phyloP scores from a whole-genome alignment of 108 stramenopile genomes.

The Discostella pseudostelligera region DNA sequence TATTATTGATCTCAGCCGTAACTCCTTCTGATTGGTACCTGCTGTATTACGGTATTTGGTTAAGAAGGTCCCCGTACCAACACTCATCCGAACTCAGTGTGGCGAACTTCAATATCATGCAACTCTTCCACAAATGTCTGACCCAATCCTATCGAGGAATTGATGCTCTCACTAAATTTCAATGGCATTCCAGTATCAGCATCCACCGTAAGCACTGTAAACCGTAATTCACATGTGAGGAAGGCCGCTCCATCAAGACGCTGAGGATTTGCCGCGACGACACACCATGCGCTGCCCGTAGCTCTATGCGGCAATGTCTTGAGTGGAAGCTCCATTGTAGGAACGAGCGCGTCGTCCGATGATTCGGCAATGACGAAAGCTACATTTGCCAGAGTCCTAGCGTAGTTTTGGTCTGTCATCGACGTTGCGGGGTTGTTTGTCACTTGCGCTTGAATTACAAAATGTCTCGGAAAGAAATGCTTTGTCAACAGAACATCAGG shows the following conservation, averaged over 20 bases:
- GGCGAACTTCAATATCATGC: slow-evolving; percentile 81
- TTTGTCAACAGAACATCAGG: slow-evolving; percentile 84
- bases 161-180: slow-evolving; percentile 40
- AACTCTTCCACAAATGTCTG: slow-evolving; percentile 80
- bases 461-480: slow-evolving; percentile 79
- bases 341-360: slow-evolving; percentile 86
- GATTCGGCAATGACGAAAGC: slow-evolving; percentile 89
- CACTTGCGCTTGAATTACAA: slow-evolving; percentile 85
- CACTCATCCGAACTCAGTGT: slow-evolving; percentile 63
- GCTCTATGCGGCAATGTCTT: slow-evolving; percentile 62
- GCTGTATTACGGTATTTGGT: too few species aligned
- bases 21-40: too few species aligned
- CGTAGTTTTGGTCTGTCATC: slow-evolving; percentile 17
- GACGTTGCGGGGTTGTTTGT: slow-evolving; percentile 51
- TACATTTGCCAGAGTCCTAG: slow-evolving; percentile 66
- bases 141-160: slow-evolving; percentile 36
- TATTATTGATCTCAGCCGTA: too few species aligned
- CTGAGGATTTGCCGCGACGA: slow-evolving; percentile 67
- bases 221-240: slow-evolving; percentile 84
- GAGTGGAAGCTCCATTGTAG: slow-evolving; percentile 66
- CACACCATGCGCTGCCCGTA: slow-evolving; percentile 81
- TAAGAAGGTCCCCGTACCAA: too few species aligned
- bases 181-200: slow-evolving; percentile 58
- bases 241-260: slow-evolving; percentile 80
- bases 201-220: slow-evolving; percentile 71